These are phyloP conservation scores for Styphnolobium japonicum DNA, from an alignment of 306 rosid genomes.

Conservation along the genomic window DNA sequence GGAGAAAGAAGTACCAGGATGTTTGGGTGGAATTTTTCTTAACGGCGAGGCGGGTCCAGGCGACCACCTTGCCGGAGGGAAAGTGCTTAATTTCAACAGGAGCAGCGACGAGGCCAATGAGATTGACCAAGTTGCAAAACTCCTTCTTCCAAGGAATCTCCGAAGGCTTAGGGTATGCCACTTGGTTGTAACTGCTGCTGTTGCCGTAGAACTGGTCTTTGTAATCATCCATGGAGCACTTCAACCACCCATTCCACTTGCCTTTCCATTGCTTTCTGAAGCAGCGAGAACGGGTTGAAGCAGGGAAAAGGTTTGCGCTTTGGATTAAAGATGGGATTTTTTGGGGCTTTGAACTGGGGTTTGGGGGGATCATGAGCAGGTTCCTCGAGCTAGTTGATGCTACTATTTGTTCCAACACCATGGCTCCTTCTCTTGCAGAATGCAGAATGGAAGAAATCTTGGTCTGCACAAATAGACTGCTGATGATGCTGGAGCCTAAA, in stretches of 20 bases:
- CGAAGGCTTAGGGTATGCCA: constrained; percentile 58
- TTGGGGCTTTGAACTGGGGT: constrained; percentile 19
- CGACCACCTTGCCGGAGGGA: constrained; percentile 71
- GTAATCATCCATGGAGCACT: constrained; percentile 2
- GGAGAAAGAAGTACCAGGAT: constrained; percentile 59
- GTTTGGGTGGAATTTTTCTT: constrained; percentile 70
- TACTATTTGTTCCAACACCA: constrained; percentile 42
- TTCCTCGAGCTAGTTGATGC: constrained; percentile 24
- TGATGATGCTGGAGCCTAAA: no score
- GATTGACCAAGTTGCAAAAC: constrained; percentile 67
- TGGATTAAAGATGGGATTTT: neutral
- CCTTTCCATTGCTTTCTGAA: neutral
- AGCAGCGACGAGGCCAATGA: constrained; percentile 72
- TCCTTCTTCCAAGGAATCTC: constrained; percentile 94
- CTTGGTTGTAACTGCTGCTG: constrained; percentile 10
- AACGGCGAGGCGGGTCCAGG: constrained; percentile 85
- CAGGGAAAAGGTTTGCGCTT: no score
- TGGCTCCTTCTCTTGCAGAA: neutral
- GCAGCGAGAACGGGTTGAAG: no score
- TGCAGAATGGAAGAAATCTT: no score
- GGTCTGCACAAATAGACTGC: no score
- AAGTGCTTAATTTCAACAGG: constrained; percentile 73
- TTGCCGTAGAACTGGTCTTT: neutral
- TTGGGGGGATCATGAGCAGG: constrained; percentile 16
- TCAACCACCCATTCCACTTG: neutral